Conservation (phyloP, 2,329 filamentous ascomycete species). For the Pseudogymnoascus sp. region DNA sequence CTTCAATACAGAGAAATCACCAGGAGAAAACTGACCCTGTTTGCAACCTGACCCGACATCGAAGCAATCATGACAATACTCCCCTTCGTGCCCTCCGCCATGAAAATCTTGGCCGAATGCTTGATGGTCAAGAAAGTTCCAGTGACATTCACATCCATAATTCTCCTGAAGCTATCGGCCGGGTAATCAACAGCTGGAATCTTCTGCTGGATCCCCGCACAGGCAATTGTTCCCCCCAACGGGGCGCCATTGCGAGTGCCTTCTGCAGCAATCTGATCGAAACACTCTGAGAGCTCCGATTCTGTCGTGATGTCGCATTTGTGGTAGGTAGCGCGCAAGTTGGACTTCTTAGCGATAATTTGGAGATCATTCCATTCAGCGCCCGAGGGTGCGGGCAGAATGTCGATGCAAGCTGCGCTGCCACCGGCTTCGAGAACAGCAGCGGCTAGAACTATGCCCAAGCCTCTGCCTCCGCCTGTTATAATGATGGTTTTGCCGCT, state of each 20-base stretch:
- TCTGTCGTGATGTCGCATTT: conserved; percentile 43
- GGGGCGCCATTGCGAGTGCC: neutral
- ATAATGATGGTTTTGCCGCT: conserved; percentile 38
- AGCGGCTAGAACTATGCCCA: conserved; percentile 43
- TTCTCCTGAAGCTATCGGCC: conserved; percentile 53
- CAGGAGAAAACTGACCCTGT: conserved; percentile 2
- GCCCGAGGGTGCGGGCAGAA: conserved; percentile 32
- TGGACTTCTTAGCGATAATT: neutral
- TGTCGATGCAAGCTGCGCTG: conserved; percentile 42
- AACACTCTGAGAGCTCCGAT: conserved; percentile 28
- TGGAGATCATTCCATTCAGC: conserved; percentile 32
- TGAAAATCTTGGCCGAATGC: conserved; percentile 55
- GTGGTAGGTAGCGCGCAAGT: conserved; percentile 26
- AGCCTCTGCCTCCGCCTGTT: conserved; percentile 44
- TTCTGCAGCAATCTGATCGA: conserved; percentile 17
- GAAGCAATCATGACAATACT: conserved; percentile 45
- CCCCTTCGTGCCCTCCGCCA: conserved; percentile 35
- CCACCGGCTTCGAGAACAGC: conserved; percentile 44
- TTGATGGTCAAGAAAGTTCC: conserved; percentile 66
- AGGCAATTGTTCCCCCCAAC: conserved; percentile 30
- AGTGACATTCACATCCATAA: conserved; percentile 64
- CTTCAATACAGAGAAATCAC: neutral
- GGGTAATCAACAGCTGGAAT: conserved; percentile 41
- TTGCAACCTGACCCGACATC: conserved; percentile 33
- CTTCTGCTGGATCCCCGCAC: conserved; percentile 43